Evolutionary conservation across 116 monocot genomes (phyloP).

Genomic region (Iris pallida): DNA sequence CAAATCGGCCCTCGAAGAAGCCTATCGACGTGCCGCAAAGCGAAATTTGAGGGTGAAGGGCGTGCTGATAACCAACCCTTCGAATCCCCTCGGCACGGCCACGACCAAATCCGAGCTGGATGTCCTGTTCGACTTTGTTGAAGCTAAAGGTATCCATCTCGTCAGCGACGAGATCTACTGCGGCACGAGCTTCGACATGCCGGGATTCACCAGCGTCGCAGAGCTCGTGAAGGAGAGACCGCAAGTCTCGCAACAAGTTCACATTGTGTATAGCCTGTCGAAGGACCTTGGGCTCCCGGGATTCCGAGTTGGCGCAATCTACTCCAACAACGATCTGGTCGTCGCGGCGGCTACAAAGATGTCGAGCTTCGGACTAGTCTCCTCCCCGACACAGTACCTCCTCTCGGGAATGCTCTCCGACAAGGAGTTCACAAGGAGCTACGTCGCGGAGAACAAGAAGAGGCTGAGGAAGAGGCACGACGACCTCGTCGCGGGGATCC

Average conservation of each 20-base stretch:
- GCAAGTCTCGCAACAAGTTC: conserved; percentile 22
- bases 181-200: conserved; percentile 37
- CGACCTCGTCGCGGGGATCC: conserved; percentile 21
- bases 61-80: conserved; percentile 50
- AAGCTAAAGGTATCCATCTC: conserved; percentile 45
- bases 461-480: conserved; percentile 25
- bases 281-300: conserved; percentile 72
- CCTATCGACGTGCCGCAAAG: conserved; percentile 23
- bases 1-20: conserved; percentile 25
- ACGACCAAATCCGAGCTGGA: conserved; percentile 18
- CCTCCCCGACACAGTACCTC: conserved; percentile 57
- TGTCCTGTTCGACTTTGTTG: conserved; percentile 22
- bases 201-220: conserved; percentile 25
- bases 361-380: conserved; percentile 73
- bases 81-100: conserved; percentile 55
- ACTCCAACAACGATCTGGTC: conserved; percentile 60
- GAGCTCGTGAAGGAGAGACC: conserved; percentile 15
- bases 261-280: conserved; percentile 59
- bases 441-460: conserved; percentile 26
- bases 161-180: conserved; percentile 66
- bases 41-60: conserved; percentile 42
- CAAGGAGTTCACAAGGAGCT: conserved; percentile 30
- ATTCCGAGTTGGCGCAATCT: conserved; percentile 57
- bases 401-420: conserved; percentile 47
- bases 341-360: conserved; percentile 36